Conservation (phyloP, 331 rosid genomes). For the Quercus lobata region DNA sequence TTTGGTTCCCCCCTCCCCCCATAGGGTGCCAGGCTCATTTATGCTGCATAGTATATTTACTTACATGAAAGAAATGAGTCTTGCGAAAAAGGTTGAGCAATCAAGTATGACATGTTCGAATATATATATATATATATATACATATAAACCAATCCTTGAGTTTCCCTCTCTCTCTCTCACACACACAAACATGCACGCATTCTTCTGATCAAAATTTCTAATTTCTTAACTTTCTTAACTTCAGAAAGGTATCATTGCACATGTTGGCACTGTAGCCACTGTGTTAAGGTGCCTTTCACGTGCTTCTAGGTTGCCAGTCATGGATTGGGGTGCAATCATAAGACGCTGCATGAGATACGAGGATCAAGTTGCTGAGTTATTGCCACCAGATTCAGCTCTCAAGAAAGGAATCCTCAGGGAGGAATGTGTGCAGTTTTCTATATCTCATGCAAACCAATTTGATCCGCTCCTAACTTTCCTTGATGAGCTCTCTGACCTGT, state of each 20-base stretch:
- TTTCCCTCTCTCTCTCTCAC: background rate
- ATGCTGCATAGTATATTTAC: background rate
- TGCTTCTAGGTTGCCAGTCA: slow-evolving; percentile 87
- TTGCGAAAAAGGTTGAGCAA: background rate
- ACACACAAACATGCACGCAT: background rate
- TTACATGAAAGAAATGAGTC: background rate
- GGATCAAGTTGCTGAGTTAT: slow-evolving; percentile 39
- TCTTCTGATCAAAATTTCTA: slow-evolving; percentile 16
- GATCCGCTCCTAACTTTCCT: slow-evolving; percentile 73
- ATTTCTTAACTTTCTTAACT: slow-evolving; percentile 22
- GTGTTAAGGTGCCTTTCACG: slow-evolving; percentile 78
- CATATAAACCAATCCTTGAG: background rate
- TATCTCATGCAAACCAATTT: slow-evolving; percentile 85
- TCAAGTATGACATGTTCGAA: background rate
- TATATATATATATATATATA: background rate
- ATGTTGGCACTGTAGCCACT: slow-evolving; percentile 39
- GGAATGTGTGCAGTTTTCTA: slow-evolving; percentile 66
- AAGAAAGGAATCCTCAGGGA: slow-evolving; percentile 62
- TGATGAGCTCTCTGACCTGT: slow-evolving; percentile 80
- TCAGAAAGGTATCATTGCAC: slow-evolving; percentile 43
- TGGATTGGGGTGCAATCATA: slow-evolving; percentile 83
- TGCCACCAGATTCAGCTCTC: slow-evolving; percentile 32
- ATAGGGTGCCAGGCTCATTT: background rate
- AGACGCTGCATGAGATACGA: slow-evolving; percentile 93
- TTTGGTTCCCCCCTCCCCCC: background rate